Evolutionary conservation across 805 yeast genomes (phyloP).

Genomic region (Schizosaccharomyces japonicus): DNA sequence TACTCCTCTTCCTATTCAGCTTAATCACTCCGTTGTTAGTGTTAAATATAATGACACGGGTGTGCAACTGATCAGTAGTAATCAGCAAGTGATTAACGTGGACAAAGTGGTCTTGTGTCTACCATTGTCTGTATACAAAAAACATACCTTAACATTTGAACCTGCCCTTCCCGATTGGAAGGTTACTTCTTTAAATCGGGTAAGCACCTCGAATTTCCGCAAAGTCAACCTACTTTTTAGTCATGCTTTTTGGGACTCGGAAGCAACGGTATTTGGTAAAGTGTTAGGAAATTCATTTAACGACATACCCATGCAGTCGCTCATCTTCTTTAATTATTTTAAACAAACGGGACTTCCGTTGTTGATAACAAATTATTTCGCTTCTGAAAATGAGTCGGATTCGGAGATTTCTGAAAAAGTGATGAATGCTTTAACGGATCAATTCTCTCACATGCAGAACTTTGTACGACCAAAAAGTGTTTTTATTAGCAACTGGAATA

Average conservation of each 20-base stretch:
- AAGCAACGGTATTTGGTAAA: background rate
- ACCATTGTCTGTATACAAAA: conserved; percentile 21
- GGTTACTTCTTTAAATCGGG: conserved; percentile 18
- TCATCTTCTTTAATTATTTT: too few relatives aligned
- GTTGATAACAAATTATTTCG: too few relatives aligned
- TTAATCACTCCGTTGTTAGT: background rate
- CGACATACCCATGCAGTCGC: too few relatives aligned
- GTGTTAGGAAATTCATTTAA: background rate
- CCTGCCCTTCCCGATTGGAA: conserved; percentile 23
- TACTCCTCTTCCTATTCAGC: background rate
- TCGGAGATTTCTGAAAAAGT: conserved; percentile 17
- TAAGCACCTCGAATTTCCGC: conserved; percentile 20
- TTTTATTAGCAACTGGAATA: background rate
- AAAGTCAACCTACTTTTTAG: conserved; percentile 19
- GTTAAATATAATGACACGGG: background rate
- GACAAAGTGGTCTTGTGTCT: conserved; percentile 20
- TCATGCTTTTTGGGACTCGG: conserved; percentile 19
- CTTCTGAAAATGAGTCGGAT: conserved; percentile 15
- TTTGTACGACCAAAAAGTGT: background rate
- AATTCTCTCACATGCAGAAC: conserved; percentile 8
- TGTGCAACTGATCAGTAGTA: background rate
- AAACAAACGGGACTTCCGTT: too few relatives aligned
- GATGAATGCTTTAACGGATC: conserved; percentile 12
- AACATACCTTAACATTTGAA: conserved; percentile 18
- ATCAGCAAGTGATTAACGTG: conserved; percentile 20